Base-by-base conservation (phyloP, 495 filamentous ascomycete species). In the Penicillium canariense region DNA sequence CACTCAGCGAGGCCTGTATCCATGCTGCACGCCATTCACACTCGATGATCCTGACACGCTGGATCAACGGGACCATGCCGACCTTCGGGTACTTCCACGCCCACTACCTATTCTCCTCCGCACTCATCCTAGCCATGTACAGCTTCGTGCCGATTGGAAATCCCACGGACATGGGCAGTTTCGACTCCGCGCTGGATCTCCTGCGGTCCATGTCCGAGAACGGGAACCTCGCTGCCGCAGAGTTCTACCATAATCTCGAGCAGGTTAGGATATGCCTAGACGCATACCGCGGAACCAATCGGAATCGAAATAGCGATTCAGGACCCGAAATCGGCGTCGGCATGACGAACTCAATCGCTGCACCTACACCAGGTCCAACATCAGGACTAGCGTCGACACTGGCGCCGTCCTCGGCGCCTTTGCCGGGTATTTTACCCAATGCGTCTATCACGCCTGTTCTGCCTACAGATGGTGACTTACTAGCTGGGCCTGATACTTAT, bases 21-120 rank as follows among this genome's bases (percentile, higher is more conserved):
- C 72, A 76, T 36, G 72, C 73, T 8, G 72, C 75, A 5, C 64
- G 72, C 5, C 74, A 77, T 43, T 75, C 75, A 0, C 67, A 73
- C 50, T 67, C 71, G 7, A 64, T 77, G 56, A 74, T 77, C 49
- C 67, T 74, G 1, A 73, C 68, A 7, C 66, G 71, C 20, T 78
- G 72, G 72, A 71, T 77, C 39, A 72, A 72, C 52, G 75, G 72
- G 23, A 68, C 75, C 8, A 69, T 77, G 44, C 68, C 73, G 0
- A 69, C 68, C 6, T 78, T 76, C 51, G 75, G 73, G 17, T 78
- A 74, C 59, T 77, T 77, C 58, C 70, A 75, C 55, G 68, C 74
- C 0, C 72, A 76, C 50, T 78, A 77, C 49, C 71, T 78, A 14
- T 78, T 78, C 51, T 77, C 75, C 22, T 68, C 70, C 0, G 68